Percentiles rank a stretch among this genome's conserved stretches.
phyloP scores from a whole-genome alignment of 208 protist genomes.

The Blastocrithidia nonstop region DNA sequence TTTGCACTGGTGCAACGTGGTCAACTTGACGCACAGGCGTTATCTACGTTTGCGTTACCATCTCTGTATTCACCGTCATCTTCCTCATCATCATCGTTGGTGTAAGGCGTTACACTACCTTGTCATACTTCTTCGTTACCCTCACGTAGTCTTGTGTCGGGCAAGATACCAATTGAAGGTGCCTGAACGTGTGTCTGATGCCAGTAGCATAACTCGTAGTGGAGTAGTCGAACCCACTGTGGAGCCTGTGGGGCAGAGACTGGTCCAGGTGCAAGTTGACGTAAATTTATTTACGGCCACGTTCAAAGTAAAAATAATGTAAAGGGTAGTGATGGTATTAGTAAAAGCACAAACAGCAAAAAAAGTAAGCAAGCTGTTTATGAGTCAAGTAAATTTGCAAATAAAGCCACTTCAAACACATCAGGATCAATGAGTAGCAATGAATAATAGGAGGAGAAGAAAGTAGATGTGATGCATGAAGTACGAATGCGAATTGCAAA shows the following conservation, averaged over 20 bases:
- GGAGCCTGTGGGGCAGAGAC: conserved; percentile 62
- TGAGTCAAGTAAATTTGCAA: no score
- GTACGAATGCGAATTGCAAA: conserved; percentile 56
- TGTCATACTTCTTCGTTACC: conserved; percentile 3
- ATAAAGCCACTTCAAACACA: no score
- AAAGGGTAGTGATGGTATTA: neutral
- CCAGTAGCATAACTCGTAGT: conserved; percentile 49
- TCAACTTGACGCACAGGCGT: no score
- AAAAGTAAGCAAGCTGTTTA: no score
- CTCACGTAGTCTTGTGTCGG: neutral
- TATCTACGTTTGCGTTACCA: neutral
- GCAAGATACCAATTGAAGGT: conserved; percentile 11
- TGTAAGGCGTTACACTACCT: no score
- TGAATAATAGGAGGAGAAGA: no score
- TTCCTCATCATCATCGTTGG: no score
- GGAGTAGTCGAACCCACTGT: conserved; percentile 50
- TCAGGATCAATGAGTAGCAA: no score
- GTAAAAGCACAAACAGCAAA: no score
- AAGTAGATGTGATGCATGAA: conserved; percentile 41
- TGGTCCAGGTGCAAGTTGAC: conserved; percentile 55
- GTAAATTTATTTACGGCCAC: conserved; percentile 43
- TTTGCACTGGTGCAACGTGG: conserved; percentile 51
- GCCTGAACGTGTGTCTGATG: conserved; percentile 78
- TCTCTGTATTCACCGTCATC: no score
- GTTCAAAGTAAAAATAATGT: neutral